A percentile compares a stretch with the other conserved stretches of the same genome.
Evolutionary conservation across 2,329 filamentous ascomycete genomes (phyloP).

Genomic region (Alternaria conjuncta): DNA sequence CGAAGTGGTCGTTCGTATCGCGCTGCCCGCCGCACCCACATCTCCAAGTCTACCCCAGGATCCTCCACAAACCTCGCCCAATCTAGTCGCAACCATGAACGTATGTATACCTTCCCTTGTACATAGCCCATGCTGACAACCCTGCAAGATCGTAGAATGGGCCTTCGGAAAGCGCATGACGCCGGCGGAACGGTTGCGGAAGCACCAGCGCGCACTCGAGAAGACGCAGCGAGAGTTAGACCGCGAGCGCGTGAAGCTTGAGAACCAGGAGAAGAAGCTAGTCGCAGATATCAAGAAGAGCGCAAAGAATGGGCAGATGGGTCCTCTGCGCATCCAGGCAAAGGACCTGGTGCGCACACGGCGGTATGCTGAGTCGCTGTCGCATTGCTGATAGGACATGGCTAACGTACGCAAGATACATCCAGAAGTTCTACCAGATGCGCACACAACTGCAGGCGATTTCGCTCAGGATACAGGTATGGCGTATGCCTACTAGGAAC

Average conservation of each 20-base stretch:
- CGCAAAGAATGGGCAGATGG: slow-evolving; percentile 97
- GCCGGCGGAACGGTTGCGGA: slow-evolving; percentile 86
- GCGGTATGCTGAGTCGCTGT: slow-evolving; percentile 57
- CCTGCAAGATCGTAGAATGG: slow-evolving; percentile 80
- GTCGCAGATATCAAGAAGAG: slow-evolving; percentile 97
- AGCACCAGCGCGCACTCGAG: slow-evolving; percentile 95
- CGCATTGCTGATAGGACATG: not conserved
- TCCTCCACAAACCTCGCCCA: not conserved
- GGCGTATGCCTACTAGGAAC: slow-evolving; percentile 10
- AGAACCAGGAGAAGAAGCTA: slow-evolving; percentile 98
- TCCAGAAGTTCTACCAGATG: slow-evolving; percentile 99
- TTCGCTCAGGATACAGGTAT: slow-evolving; percentile 88
- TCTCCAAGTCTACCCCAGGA: not conserved
- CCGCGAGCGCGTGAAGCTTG: slow-evolving; percentile 90
- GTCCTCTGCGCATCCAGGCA: slow-evolving; percentile 97
- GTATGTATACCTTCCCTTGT: not conserved
- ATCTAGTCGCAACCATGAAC: slow-evolving; percentile 56
- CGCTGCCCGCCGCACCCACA: slow-evolving; percentile 11
- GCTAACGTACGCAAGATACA: slow-evolving; percentile 66
- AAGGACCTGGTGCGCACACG: slow-evolving; percentile 95
- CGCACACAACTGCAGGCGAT: slow-evolving; percentile 96
- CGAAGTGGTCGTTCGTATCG: not conserved
- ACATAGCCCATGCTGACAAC: not conserved
- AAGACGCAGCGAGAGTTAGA: slow-evolving; percentile 97
- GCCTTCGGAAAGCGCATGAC: slow-evolving; percentile 99